phyloP scores from a whole-genome alignment of 768 basidiomycete species.

The Pleurotus djamor region DNA sequence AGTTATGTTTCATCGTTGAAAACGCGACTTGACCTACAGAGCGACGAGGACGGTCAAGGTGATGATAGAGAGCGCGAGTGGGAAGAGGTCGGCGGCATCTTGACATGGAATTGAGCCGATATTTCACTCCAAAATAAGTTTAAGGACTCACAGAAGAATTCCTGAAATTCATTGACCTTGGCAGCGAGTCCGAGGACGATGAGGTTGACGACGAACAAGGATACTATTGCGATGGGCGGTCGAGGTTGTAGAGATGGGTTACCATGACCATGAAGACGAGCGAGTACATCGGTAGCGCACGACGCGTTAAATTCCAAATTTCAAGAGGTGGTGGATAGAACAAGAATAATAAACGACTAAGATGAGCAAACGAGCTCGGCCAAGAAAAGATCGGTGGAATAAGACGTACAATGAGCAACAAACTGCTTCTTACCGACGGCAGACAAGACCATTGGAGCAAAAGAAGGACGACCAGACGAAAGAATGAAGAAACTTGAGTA shows the following conservation, averaged over 20 bases:
- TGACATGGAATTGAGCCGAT: not conserved
- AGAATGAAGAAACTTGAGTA: not conserved
- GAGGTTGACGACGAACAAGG: slow-evolving; percentile 43
- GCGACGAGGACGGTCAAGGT: slow-evolving; percentile 41
- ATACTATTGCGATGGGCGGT: slow-evolving; percentile 22
- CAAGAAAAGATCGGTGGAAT: not conserved
- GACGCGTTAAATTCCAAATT: no score
- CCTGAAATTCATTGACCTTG: slow-evolving; percentile 54
- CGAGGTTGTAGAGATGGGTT: no score
- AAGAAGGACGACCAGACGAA: not conserved
- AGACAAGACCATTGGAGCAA: slow-evolving; percentile 22
- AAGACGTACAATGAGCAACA: slow-evolving; percentile 5
- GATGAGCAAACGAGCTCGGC: not conserved
- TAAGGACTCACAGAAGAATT: slow-evolving; percentile 52
- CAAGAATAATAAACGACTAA: slow-evolving; percentile 3
- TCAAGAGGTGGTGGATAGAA: not conserved
- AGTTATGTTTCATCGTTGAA: no score
- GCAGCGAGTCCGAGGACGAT: slow-evolving; percentile 51
- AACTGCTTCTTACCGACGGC: slow-evolving; percentile 15
- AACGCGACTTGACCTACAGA: slow-evolving; percentile 29
- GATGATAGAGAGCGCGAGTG: slow-evolving; percentile 54
- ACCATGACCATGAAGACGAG: no score
- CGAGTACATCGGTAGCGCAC: no score
- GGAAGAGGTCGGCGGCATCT: slow-evolving; percentile 61
- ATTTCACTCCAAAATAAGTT: no score